Percentiles rank a stretch among this genome's conserved stretches.
Evolutionary conservation across 371 early-diverging fungal genomes (phyloP).

Genomic region (Mortierella sp.): DNA sequence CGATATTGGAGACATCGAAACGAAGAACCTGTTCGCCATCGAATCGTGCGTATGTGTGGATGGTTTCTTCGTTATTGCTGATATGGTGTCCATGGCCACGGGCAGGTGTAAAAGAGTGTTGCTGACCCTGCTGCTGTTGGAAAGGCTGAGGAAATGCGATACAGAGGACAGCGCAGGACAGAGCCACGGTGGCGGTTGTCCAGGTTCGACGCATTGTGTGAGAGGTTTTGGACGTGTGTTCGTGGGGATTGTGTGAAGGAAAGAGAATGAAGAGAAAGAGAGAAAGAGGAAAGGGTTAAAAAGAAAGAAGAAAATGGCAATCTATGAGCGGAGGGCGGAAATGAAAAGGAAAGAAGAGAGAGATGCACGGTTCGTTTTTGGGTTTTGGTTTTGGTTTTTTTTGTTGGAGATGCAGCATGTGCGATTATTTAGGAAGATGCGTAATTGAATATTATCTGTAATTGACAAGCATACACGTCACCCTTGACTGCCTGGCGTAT

Average conservation of each 20-base stretch:
- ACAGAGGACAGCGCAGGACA: slow-evolving; percentile 34
- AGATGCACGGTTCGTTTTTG: slow-evolving; percentile 12
- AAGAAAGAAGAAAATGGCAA: neutral
- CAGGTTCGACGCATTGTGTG: slow-evolving; percentile 27
- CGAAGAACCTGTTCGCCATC: slow-evolving; percentile 48
- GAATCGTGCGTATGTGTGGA: slow-evolving; percentile 40
- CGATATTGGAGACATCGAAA: slow-evolving; percentile 32
- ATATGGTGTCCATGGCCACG: slow-evolving; percentile 6
- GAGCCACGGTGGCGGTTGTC: slow-evolving; percentile 28
- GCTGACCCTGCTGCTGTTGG: slow-evolving; percentile 19
- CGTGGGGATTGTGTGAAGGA: neutral
- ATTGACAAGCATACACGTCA: slow-evolving; percentile 21
- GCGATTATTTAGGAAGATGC: neutral
- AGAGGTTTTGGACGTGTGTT: neutral
- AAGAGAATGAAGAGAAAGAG: neutral
- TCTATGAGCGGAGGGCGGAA: neutral
- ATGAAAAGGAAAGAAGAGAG: neutral
- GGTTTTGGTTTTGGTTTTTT: neutral
- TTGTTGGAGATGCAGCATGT: neutral
- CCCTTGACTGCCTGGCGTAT: neutral
- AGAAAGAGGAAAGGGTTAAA: neutral
- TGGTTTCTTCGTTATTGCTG: slow-evolving; percentile 5
- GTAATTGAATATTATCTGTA: slow-evolving; percentile 5
- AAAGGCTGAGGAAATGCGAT: slow-evolving; percentile 30
- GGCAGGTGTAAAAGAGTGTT: slow-evolving; percentile 12